These are phyloP conservation scores for Trichocladium antarcticum DNA, from an alignment of 495 filamentous ascomycete genomes.

Conservation along the genomic window DNA sequence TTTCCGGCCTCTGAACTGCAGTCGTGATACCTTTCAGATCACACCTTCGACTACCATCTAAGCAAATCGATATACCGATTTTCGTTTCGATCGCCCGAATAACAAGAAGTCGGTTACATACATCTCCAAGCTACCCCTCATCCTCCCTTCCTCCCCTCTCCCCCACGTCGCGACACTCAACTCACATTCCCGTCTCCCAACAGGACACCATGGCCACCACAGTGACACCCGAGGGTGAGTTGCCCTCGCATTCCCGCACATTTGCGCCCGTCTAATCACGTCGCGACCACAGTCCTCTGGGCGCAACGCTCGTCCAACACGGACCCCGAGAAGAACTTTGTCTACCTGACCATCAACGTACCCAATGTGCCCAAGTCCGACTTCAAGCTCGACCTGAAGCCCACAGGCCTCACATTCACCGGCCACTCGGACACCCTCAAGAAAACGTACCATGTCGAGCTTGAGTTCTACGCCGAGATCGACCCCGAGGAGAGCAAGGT, in stretches of 20 bases:
- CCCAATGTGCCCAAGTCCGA: conserved; percentile 61
- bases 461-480: conserved; percentile 90
- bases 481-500: conserved; percentile 69
- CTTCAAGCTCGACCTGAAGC: conserved; percentile 68
- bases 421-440: conserved; percentile 70
- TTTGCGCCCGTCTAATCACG: neutral
- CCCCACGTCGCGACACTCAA: conserved; percentile 3
- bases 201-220: conserved; percentile 18
- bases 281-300: conserved; percentile 63
- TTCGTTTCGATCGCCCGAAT: neutral
- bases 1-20: neutral
- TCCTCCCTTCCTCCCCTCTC: neutral
- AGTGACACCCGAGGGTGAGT: conserved; percentile 27
- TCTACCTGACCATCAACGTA: conserved; percentile 82
- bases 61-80: neutral
- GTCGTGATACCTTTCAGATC: neutral
- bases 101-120: neutral
- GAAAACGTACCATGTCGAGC: conserved; percentile 69
- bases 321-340: conserved; percentile 76
- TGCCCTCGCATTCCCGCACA: neutral
- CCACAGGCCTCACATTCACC: conserved; percentile 66
- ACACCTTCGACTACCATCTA: neutral
- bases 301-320: conserved; percentile 81
- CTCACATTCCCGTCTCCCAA: conserved; percentile 5
- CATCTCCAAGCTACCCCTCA: conserved; percentile 22